phyloP scores from a whole-genome alignment of 345 rosid species.

The Syzygium oleosum region DNA sequence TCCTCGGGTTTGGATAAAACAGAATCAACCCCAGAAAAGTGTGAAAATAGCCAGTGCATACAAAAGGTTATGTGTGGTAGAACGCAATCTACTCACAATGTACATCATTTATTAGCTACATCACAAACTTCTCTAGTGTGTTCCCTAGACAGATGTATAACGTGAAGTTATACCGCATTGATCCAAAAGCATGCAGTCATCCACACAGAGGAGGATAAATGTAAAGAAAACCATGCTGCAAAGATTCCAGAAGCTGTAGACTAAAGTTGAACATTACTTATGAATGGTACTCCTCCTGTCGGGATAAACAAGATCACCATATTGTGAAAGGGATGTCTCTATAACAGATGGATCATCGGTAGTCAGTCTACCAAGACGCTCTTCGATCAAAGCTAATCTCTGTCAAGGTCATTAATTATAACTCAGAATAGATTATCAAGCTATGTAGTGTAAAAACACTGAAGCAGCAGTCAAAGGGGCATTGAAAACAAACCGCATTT shows the following conservation, averaged over 20 bases:
- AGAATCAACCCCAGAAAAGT: neutral
- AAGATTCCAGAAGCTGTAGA: neutral
- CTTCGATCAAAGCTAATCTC: conserved; percentile 74
- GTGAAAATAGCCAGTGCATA: neutral
- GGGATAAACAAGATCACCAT: conserved; percentile 84
- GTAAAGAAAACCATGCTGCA: neutral
- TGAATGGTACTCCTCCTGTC: conserved; percentile 48
- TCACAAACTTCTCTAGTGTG: neutral
- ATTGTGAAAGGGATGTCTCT: conserved; percentile 74
- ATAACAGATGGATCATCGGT: conserved; percentile 73
- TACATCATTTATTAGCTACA: conserved; percentile 63
- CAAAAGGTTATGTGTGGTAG: conserved; percentile 23
- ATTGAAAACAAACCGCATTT: conserved; percentile 40
- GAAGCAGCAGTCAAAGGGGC: neutral
- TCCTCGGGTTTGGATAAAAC: neutral
- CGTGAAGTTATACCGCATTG: neutral
- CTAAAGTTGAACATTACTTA: conserved; percentile 30
- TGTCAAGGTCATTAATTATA: conserved; percentile 19
- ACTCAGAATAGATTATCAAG: neutral
- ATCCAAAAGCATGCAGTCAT: neutral
- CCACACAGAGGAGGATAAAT: neutral
- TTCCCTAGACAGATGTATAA: neutral
- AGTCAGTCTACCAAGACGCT: conserved; percentile 67
- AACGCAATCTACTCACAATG: neutral
- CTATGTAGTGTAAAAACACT: neutral